Evolutionary conservation across 805 yeast species (phyloP).

Genomic region (Cyberlindnera misumaiensis): DNA sequence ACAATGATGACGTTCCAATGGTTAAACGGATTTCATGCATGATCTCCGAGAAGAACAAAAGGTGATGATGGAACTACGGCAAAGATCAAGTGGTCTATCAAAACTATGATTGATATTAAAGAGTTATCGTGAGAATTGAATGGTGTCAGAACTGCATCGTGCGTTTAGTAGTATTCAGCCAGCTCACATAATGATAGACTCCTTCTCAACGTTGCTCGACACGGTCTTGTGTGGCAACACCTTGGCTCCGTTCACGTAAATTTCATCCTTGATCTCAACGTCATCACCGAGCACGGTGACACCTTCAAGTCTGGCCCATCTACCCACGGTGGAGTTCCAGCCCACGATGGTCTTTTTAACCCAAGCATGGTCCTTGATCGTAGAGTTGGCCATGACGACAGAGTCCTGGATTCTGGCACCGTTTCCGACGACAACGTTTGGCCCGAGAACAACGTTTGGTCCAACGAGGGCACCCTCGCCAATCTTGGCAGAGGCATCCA

Average conservation of each 20-base stretch:
- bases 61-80: not conserved
- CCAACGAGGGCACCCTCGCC: conserved; percentile 93
- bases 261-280: conserved; percentile 95
- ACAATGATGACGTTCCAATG: conserved; percentile 4
- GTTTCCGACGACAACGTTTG: conserved; percentile 90
- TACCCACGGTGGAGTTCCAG: conserved; percentile 97
- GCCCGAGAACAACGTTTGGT: conserved; percentile 97
- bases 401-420: conserved; percentile 98
- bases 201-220: conserved; percentile 93
- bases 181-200: conserved; percentile 91
- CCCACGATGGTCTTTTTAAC: conserved; percentile 97
- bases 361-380: conserved; percentile 95
- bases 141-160: not conserved
- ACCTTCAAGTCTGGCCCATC: conserved; percentile 99
- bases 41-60: conserved; percentile 6
- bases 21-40: conserved; percentile 7
- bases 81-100: not conserved
- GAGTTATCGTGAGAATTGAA: conserved; percentile 1
- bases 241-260: conserved; percentile 98
- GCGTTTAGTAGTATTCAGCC: too few species aligned
- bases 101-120: not conserved
- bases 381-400: conserved; percentile 85
- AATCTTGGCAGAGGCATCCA: conserved; percentile 93
- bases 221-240: conserved; percentile 98
- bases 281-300: conserved; percentile 98